phyloP scores from a whole-genome alignment of 768 basidiomycete species.

The Naganishia vaughanmartiniae region DNA sequence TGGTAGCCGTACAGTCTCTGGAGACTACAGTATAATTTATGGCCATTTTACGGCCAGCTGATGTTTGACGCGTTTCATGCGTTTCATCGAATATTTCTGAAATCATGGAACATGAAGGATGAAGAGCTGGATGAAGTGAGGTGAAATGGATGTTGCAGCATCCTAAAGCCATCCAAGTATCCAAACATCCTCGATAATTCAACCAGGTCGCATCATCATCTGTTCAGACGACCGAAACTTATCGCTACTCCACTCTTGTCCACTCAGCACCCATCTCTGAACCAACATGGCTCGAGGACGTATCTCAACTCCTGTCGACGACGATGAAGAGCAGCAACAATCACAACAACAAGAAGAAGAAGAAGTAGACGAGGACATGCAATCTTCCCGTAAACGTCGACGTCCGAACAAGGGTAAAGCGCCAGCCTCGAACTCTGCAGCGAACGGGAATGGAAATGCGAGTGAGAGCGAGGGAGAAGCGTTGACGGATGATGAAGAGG shows the following conservation, averaged over 20 bases:
- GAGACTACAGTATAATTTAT: not conserved
- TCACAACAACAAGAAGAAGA: not conserved
- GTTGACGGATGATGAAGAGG: conserved; percentile 15
- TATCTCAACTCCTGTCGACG: conserved; percentile 11
- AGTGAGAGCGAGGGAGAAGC: conserved; percentile 13
- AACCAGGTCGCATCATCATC: too few species aligned
- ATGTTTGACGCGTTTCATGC: not conserved
- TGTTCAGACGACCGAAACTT: too few species aligned
- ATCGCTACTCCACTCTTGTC: too few species aligned
- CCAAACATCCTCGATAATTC: too few species aligned
- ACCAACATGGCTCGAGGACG: conserved; percentile 16
- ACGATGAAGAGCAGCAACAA: not conserved
- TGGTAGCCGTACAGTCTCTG: not conserved
- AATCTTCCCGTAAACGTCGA: conserved; percentile 10
- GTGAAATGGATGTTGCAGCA: too few species aligned
- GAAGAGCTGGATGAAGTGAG: not conserved
- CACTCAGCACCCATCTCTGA: not conserved
- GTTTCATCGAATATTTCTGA: not conserved
- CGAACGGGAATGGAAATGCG: conserved; percentile 18
- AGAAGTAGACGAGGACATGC: not conserved
- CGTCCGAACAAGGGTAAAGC: conserved; percentile 10
- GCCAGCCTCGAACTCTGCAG: not conserved
- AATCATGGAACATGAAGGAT: not conserved
- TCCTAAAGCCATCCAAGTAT: too few species aligned
- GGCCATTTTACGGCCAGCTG: not conserved